Evolutionary conservation across 345 rosid genomes (phyloP).

Genomic region (Psidium guajava): DNA sequence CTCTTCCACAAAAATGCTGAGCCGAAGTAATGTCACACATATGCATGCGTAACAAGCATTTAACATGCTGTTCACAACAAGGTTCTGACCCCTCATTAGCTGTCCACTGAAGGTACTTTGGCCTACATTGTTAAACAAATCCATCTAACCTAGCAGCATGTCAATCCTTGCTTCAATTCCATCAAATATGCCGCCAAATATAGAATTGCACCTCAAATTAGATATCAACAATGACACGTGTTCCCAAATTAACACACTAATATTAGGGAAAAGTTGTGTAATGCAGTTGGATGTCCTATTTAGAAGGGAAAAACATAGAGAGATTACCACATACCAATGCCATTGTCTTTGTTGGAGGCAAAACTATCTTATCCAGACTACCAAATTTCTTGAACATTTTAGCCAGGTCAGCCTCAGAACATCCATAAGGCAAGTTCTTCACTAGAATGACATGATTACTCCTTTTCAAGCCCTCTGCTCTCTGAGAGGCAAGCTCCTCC

Average conservation of each 20-base stretch:
- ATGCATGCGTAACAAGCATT: background rate
- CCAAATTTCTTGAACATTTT: conserved; percentile 84
- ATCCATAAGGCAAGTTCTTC: conserved; percentile 88
- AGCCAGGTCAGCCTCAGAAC: conserved; percentile 72
- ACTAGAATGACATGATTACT: conserved; percentile 79
- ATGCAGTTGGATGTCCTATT: background rate
- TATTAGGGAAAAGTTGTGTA: background rate
- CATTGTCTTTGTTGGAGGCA: conserved; percentile 83
- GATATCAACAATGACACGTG: background rate
- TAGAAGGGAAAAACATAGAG: background rate
- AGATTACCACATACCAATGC: conserved; percentile 49
- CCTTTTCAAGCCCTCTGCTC: conserved; percentile 48
- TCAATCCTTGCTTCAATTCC: background rate
- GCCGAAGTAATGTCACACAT: background rate
- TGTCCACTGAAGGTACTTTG: background rate
- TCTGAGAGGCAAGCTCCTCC: conserved; percentile 60
- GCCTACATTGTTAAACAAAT: background rate
- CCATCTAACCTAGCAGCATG: background rate
- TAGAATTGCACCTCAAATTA: background rate
- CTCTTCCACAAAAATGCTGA: background rate
- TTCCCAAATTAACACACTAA: background rate
- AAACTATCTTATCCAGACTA: conserved; percentile 63
- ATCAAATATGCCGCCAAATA: background rate
- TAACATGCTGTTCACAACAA: background rate
- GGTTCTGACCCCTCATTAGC: background rate